These are phyloP conservation scores for Phialophora chinensis DNA, from an alignment of 2,329 filamentous ascomycete species.

Conservation along the genomic window DNA sequence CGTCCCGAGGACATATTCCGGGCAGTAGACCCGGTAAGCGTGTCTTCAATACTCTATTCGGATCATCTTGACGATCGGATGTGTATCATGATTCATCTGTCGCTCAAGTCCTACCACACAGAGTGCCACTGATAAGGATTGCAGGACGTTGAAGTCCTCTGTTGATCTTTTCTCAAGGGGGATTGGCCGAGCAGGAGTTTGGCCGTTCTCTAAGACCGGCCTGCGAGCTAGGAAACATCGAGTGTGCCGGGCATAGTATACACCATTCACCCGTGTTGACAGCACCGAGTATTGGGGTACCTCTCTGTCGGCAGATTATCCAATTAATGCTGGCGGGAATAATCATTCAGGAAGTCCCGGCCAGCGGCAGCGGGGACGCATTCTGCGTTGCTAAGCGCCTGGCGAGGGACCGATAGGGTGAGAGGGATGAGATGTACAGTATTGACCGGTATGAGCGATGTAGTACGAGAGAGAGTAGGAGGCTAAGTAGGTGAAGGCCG, in stretches of 20 bases:
- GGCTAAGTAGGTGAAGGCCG: too few relatives aligned
- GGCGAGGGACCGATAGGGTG: too few relatives aligned
- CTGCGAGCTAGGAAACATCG: neutral
- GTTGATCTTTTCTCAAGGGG: slow-evolving; percentile 7
- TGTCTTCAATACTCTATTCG: neutral
- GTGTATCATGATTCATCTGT: neutral
- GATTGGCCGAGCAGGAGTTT: slow-evolving; percentile 1
- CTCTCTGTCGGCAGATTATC: too few relatives aligned
- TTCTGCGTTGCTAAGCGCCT: neutral
- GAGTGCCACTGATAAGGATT: slow-evolving; percentile 8
- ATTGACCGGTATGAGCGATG: too few relatives aligned
- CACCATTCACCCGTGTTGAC: neutral
- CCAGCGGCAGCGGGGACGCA: neutral
- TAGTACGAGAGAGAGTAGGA: too few relatives aligned
- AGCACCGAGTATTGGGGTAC: neutral
- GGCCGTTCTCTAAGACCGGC: slow-evolving; percentile 2
- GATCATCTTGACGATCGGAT: neutral
- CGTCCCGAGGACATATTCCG: too few relatives aligned
- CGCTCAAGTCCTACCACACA: slow-evolving; percentile 11
- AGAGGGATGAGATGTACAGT: too few relatives aligned
- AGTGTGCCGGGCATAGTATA: neutral
- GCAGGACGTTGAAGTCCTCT: neutral
- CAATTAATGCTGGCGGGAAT: too few relatives aligned
- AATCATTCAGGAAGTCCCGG: too few relatives aligned
- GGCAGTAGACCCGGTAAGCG: too few relatives aligned